Base-by-base conservation (phyloP, 1,139 yeast species). In the Saccharomyces hybrid region DNA sequence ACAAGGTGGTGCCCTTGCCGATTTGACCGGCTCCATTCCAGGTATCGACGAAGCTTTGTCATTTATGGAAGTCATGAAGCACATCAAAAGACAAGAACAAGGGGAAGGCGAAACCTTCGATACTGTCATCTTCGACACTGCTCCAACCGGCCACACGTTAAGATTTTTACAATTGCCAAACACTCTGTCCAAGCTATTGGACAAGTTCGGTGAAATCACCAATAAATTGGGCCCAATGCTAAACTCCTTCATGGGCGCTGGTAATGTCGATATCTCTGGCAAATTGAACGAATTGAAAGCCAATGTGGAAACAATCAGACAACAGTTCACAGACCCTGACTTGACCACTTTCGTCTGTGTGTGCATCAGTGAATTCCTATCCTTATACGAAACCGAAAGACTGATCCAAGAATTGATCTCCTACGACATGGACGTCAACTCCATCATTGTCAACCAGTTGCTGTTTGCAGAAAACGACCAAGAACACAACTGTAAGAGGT, bases 11-110 rank as follows among this genome's bases (percentile, higher is more conserved):
- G 71, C 70, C 8, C 56, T 93, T 87, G 88, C 84, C 60, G 99
- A 93, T 66, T 82, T 93, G 74, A 93, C 98, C 3, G 89, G 95
- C 11, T 85, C 96, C 2, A 90, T 93, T 60, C 99, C 99, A 9
- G 99, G 99, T 71, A 90, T 93, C 51, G 99, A 93, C 70, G 99
- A 93, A 76, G 98, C 98, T 0, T 79, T 93, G 64, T 89, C 97
- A 34, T 93, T 93, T 69, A 95, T 95, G 85, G 99, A 93, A 73
- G 98, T 93, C 28, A 82, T 93, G 79, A 93, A 93, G 70, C 98
- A 93, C 68, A 93, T 93, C 71, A 91, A 90, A 73, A 83, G 81
- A 61, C 96, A 90, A 73, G 71, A 71, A 58, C 63, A 62, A 41
- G 78, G 75, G 48, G 76, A 72, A 47, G 77, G 76, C 51, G 74